Evolutionary conservation across 768 basidiomycete genomes (phyloP), one percentile per base, ranked within the genome.

Genomic region (Leccinellum albellum): DNA sequence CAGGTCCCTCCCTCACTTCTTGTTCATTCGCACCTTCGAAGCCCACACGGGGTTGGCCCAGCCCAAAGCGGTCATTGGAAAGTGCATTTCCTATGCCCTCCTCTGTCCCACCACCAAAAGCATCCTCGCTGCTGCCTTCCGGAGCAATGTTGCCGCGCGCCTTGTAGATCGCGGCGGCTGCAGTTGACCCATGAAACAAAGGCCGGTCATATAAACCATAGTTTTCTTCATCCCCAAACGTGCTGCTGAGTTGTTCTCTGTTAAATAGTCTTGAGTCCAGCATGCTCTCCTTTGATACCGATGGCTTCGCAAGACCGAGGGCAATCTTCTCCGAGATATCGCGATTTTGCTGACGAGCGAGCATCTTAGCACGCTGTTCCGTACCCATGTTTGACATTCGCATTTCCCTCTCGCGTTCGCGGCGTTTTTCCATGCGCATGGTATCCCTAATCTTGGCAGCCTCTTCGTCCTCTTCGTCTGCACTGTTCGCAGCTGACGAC

Each of bases 321-420:
- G 97, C 97, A 52, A 99, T 87, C 80, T 99, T 98, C 76, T 99
- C 97, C 2, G 97, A 99, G 48, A 99, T 98, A 73, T 98, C 97
- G 66, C 97, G 92, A 71, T 98, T 96, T 75, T 97, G 94, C 64
- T 98, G 93, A 54, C 91, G 86, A 21, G 96, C 94, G 58, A 98
- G 78, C 82, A 91, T 86, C 78, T 97, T 98, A 37, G 97, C 94
- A 15, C 97, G 82, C 68, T 94, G 92, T 74, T 98, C 97, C 28
- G 88, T 83, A 24, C 97, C 97, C 97, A 99, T 99, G 68, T 98
- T 97, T 74, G 82, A 94, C 94, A 98, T 96, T 58, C 97, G 81
- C 91, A 99, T 85, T 74, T 99, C 96, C 37, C 95, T 86, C 76
- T 98, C 95, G 28, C 97, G 85, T 70, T 98, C 94, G 59, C 88